Conservation (phyloP, 768 basidiomycete species). For the Pleurotus pulmonarius region DNA sequence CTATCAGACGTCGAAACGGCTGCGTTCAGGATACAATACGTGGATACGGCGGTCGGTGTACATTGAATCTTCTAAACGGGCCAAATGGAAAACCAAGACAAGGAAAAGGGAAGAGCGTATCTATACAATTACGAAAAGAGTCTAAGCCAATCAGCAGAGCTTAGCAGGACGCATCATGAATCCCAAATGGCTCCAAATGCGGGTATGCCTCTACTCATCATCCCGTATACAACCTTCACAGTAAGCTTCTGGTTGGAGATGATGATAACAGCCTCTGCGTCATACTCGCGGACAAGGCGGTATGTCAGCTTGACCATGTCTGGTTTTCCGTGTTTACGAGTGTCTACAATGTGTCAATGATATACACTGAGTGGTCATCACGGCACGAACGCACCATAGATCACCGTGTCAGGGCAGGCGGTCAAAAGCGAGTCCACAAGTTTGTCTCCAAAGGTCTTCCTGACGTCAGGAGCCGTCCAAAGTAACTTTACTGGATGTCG, state of each 20-base stretch:
- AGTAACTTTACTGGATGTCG: conserved; percentile 32
- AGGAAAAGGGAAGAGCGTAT: too few relatives aligned
- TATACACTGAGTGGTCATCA: neutral
- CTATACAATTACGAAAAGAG: too few relatives aligned
- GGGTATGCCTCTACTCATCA: conserved; percentile 36
- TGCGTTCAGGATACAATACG: too few relatives aligned
- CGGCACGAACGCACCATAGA: conserved; percentile 19
- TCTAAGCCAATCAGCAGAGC: too few relatives aligned
- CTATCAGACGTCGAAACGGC: too few relatives aligned
- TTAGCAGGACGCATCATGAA: conserved; percentile 19
- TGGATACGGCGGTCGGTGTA: too few relatives aligned
- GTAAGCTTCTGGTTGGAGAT: conserved; percentile 39
- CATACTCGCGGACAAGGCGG: conserved; percentile 30
- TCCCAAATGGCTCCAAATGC: conserved; percentile 41
- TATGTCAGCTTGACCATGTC: conserved; percentile 37
- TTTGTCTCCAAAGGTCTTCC: conserved; percentile 35
- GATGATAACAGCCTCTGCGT: conserved; percentile 38
- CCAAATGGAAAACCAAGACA: too few relatives aligned
- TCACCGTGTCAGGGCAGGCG: conserved; percentile 33
- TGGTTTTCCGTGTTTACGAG: conserved; percentile 31
- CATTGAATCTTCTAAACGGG: too few relatives aligned
- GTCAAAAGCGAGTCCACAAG: conserved; percentile 35
- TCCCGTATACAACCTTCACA: conserved; percentile 33
- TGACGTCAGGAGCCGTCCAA: conserved; percentile 38
- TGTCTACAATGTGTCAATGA: conserved; percentile 20